phyloP scores from a whole-genome alignment of 306 rosid species.

The Pachyrhizus erosus region DNA sequence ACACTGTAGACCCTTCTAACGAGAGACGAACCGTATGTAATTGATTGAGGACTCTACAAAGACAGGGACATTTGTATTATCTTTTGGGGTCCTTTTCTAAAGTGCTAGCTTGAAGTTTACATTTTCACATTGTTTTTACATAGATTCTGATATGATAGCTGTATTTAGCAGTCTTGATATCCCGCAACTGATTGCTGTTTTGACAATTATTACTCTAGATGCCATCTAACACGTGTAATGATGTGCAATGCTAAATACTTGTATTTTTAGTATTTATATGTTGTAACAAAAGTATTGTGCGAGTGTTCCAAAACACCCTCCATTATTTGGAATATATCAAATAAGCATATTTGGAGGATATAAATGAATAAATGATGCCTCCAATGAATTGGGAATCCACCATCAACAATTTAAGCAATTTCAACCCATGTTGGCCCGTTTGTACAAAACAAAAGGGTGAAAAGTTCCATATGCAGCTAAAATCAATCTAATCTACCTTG shows the following conservation, averaged over 20 bases:
- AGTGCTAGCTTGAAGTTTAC: slow-evolving; percentile 24
- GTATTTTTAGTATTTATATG: slow-evolving; percentile 14
- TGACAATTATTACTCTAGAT: slow-evolving; percentile 17
- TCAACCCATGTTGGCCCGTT: background rate
- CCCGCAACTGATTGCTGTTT: slow-evolving; percentile 33
- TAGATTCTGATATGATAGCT: slow-evolving; percentile 34
- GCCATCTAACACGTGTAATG: slow-evolving; percentile 30
- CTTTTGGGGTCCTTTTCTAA: slow-evolving; percentile 21
- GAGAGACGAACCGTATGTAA: slow-evolving; percentile 28
- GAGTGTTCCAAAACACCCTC: background rate
- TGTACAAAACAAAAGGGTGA: background rate
- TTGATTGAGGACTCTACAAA: slow-evolving; percentile 22
- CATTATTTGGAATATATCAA: background rate
- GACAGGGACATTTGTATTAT: slow-evolving; percentile 34
- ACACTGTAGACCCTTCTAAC: slow-evolving; percentile 25
- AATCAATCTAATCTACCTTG: slow-evolving; percentile 10
- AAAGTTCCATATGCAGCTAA: background rate
- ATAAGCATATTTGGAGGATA: background rate
- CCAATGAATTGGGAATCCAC: background rate
- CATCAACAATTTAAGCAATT: background rate
- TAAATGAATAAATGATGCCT: background rate
- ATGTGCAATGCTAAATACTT: background rate
- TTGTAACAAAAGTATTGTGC: slow-evolving; percentile 26
- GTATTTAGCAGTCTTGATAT: slow-evolving; percentile 36
- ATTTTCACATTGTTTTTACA: background rate